Conservation (phyloP, 306 rosid genomes). For the Castanea sativa region DNA sequence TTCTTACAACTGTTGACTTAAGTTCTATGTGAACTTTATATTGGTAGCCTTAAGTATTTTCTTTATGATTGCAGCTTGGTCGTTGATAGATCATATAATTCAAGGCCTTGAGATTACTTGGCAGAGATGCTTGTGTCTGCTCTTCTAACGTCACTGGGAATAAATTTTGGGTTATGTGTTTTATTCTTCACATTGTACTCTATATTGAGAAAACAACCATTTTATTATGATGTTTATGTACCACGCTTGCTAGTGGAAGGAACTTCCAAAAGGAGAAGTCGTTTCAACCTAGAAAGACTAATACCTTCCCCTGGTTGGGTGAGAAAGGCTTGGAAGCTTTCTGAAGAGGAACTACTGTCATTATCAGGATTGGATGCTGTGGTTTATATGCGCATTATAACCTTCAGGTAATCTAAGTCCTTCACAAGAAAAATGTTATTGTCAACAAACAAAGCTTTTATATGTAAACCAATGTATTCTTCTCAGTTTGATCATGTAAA, state of each 20-base stretch:
- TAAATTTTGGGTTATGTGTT: conserved; percentile 74
- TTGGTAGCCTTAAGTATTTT: not conserved
- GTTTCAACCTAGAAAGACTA: conserved; percentile 71
- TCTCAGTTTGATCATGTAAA: not conserved
- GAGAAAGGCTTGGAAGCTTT: conserved; percentile 65
- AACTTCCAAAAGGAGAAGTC: conserved; percentile 38
- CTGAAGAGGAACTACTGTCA: conserved; percentile 76
- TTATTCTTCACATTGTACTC: conserved; percentile 76
- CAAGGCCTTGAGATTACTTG: conserved; percentile 10
- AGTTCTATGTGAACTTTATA: not conserved
- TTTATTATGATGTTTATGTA: conserved; percentile 61
- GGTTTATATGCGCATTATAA: conserved; percentile 71
- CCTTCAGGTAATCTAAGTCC: conserved; percentile 53
- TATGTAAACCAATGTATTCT: not conserved
- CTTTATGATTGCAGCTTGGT: conserved; percentile 27
- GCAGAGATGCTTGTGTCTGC: conserved; percentile 79
- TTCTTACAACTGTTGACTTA: not conserved
- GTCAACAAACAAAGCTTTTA: not conserved
- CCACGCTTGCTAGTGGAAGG: conserved; percentile 77
- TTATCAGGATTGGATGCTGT: conserved; percentile 77
- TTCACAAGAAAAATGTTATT: conserved; percentile 6
- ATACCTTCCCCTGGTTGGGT: conserved; percentile 86
- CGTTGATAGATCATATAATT: not conserved
- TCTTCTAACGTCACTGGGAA: conserved; percentile 78
- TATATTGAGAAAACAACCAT: conserved; percentile 72